Base-by-base conservation (phyloP, 2,329 filamentous ascomycete species). In the Aspergillus tanneri region DNA sequence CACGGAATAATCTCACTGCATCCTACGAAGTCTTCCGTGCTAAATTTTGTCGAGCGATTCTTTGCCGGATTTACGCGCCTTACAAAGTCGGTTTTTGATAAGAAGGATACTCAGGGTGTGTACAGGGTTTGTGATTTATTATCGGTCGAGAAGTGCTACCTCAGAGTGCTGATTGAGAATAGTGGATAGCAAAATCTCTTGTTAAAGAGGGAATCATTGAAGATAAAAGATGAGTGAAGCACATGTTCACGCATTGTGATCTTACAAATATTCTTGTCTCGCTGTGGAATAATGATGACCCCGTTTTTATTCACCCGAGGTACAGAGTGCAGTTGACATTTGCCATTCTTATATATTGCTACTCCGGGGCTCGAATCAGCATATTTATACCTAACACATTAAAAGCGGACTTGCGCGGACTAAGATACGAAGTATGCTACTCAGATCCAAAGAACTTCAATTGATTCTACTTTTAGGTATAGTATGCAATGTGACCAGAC, bases 401-500 rank as follows among this genome's bases (percentile, higher is more conserved):
- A 4, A 52, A 52, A 30, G 28, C 19, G 45, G 49, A 52, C 21
- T 19, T 45, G 23, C 37, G 41, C 42, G 36, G 45, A 30, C 45
- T 52, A 5, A 36, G 41, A 40, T 52, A 52, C 28, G 19, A 52
- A 48, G 49, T 52, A 52, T 27, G n/a, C n/a, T n/a, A n/a, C 42
- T 48, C 37, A 38, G 19, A n/a, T n/a, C n/a, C n/a, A n/a, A n/a
- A n/a, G n/a, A n/a, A n/a, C n/a, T n/a, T n/a, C n/a, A n/a, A n/a
- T n/a, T n/a, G n/a, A n/a, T n/a, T n/a, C n/a, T n/a, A n/a, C n/a
- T n/a, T n/a, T n/a, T n/a, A n/a, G n/a, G n/a, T n/a, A n/a, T n/a
- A n/a, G n/a, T n/a, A n/a, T n/a, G n/a, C n/a, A n/a, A n/a, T n/a
- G n/a, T n/a, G n/a, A n/a, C n/a, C n/a, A n/a, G n/a, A n/a, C n/a